Evolutionary conservation across 2,329 filamentous ascomycete species (phyloP), one percentile per base, ranked within the genome.

Genomic region (Claviceps sp.): DNA sequence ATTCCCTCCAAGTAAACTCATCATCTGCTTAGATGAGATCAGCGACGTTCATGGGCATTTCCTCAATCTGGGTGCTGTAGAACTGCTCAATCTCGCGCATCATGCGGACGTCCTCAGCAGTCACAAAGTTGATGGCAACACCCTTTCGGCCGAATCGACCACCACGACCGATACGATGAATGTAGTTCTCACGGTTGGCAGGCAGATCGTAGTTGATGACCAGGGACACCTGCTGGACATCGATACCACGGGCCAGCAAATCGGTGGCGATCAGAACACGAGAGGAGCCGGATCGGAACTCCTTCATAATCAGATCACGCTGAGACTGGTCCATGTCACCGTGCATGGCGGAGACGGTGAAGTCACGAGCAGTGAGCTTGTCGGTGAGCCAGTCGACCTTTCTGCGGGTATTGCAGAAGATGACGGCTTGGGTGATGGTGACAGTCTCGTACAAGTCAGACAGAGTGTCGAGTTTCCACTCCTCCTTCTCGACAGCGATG

Each of bases 341-440:
- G 81, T 98, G 93, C 93, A 98, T 97, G 75, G 91, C 90, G 41
- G 91, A 96, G 71, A 98, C 93, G 58, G 93, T 97, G 80, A 98
- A 98, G 76, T 98, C 91, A 78, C 89, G 88, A 65, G 87, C 86
- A 65, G 88, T 94, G 70, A 98, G 89, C 84, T 97, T 97, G 76
- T 97, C 91, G 62, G 93, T 97, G 64, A 98, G 86, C 93, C 93
- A 98, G 79, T 98, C 93, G 67, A 98, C 93, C 90, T 98, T 98
- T 81, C 91, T 86, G 72, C 93, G 87, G 69, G 93, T 98, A 85
- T 98, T 98, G 84, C 93, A 98, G 87, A 98, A 98, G 76, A 98
- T 98, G 74, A 98, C 93, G 55, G 93, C 93, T 75, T 98, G 93
- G 63, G 93, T 98, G 67, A 97, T 98, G 70, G 93, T 98, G 69